Evolutionary conservation across 768 basidiomycete species (phyloP), one percentile per base, ranked within the genome.

Genomic region (Lactarius tabidus): DNA sequence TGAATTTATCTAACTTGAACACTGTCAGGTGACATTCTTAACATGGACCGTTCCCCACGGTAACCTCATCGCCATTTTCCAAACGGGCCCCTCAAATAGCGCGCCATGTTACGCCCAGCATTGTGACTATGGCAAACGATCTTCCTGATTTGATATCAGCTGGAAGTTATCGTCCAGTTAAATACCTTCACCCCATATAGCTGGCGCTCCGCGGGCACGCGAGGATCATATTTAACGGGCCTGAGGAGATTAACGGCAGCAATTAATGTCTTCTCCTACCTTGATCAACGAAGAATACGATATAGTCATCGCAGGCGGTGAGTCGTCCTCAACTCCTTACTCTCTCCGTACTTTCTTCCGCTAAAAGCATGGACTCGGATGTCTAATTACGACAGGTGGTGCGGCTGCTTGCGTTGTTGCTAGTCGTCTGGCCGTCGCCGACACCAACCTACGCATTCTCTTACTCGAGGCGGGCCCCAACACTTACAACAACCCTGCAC

Each of bases 401-500:
- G 78, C 85, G 6, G 63, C 79, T n/a, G 84, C 80, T 5, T 86
- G 85, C 67, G 77, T 88, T 10, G 72, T 79, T 15, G 86, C 84
- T n/a, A 80, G 81, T 0, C 80, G 85, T 31, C 78, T 89, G 3
- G 77, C 81, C 0, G 78, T 78, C 0, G 82, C 84, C 0, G 81
- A 85, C 48, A 81, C 85, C 0, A 72, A 74, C 4, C 72, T 88
- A 56, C 84, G 78, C 69, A 85, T 88, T 53, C 80, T 88, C 12
- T 71, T 88, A 51, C 70, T 88, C 33, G 87, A 89, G 74, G 78
- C 82, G 18, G 87, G 87, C 2, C 77, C 79, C 6, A 80, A 83
- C 63, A 81, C 82, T 0, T 73, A 75, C 26, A 77, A 85, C 41
- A 38, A 81, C 8, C 76, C 74, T 10, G 66, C 68, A 2, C 84